Evolutionary conservation across 352 stramenopile species (phyloP).

Genomic region (Thalassiosira livingstoniorum): DNA sequence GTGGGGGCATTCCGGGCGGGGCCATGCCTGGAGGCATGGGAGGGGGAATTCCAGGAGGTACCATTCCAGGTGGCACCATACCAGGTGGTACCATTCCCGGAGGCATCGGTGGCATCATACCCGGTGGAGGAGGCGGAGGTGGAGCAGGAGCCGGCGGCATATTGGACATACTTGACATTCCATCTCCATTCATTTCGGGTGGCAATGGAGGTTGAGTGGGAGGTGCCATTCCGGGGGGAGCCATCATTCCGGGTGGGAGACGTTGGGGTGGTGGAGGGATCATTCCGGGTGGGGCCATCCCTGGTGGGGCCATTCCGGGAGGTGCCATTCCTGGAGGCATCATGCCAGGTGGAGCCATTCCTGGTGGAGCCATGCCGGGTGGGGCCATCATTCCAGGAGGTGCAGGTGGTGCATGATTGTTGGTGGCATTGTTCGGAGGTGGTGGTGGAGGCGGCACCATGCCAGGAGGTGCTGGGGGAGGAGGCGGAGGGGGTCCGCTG

Average conservation of each 20-base stretch:
- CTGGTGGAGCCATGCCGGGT: constrained; percentile 27
- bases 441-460: constrained; percentile 55
- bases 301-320: constrained; percentile 49
- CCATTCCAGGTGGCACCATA: constrained; percentile 55
- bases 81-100: constrained; percentile 31
- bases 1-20: constrained; percentile 28
- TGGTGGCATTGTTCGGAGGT: constrained; percentile 11
- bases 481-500: neutral
- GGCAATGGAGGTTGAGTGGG: constrained; percentile 9
- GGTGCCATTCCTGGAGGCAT: constrained; percentile 18
- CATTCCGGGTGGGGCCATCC: constrained; percentile 43
- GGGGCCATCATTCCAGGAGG: constrained; percentile 37
- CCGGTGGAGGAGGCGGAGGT: constrained; percentile 38
- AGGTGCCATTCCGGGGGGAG: constrained; percentile 44
- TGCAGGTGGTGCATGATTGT: constrained; percentile 21
- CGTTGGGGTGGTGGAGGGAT: constrained; percentile 21
- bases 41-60: no score
- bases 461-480: constrained; percentile 30
- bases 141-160: constrained; percentile 44
- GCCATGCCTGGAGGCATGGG: neutral
- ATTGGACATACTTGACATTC: constrained; percentile 12
- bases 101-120: constrained; percentile 45
- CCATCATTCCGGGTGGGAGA: constrained; percentile 37
- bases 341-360: constrained; percentile 41
- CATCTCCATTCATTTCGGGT: constrained; percentile 30